Evolutionary conservation across 805 yeast genomes (phyloP), one percentile per base, ranked within the genome.

Genomic region (Yamadazyma philogaea): DNA sequence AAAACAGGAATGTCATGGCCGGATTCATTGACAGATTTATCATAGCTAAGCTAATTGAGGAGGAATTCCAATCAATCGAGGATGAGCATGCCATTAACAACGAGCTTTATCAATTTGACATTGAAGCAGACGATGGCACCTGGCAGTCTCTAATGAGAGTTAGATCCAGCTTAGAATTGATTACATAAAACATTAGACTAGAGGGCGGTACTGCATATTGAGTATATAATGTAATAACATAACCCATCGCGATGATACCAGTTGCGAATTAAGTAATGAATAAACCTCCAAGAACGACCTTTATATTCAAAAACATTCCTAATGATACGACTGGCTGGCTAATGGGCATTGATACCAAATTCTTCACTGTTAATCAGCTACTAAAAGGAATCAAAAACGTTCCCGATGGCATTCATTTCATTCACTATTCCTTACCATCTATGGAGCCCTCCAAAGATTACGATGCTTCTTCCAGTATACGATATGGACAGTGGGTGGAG

Each of bases 321-420:
- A 40, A 30, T 4, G 46, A 51, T 12, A 44, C 49, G 7, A 44
- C 47, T 19, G 47, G 53, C 31, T 53, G 60, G 55, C 41, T 57
- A 15, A 28, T 63, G 3, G 83, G 83, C 1, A 67, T 78, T 19
- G 82, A 78, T 46, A 54, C 71, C 16, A 73, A 68, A 45, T 77
- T 73, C 53, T 75, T 78, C 62, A 63, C 61, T 27, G 53, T 73
- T 7, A 69, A 66, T 19, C 45, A 56, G 7, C 42, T 59, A 2
- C 60, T 77, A 18, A 63, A 58, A 43, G 87, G 87, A 1, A 66
- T 82, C 47, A 79, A 78, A 48, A 56, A 60, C 14, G 61, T 82
- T 3, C 70, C 77, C 0, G 44, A 55, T 3, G 87, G 87, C 0
- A 36, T 70, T 0, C 87, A 82, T 56, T 57, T 79, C 1, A 49